Evolutionary conservation across 129 eudicot species (phyloP).

Genomic region (Chrysanthemum lavandulifolium): DNA sequence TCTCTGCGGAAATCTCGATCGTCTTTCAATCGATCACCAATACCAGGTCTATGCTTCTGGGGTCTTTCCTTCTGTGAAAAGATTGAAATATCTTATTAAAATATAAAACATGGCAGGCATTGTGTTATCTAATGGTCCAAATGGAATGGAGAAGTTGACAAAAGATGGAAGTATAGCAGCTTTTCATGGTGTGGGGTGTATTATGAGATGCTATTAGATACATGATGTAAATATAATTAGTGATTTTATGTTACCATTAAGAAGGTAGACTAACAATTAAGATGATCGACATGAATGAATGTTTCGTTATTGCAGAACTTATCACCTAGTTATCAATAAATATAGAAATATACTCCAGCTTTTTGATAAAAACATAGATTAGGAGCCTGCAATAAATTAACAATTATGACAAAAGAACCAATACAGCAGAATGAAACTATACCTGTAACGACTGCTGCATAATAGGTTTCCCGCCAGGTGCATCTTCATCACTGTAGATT

Average conservation of each 20-base stretch:
- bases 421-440: conserved; percentile 10
- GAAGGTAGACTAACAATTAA: not conserved
- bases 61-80: conserved; percentile 74
- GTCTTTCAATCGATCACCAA: conserved; percentile 63
- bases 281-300: not conserved
- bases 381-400: not conserved
- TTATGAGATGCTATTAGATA: not conserved
- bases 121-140: not conserved
- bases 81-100: conserved; percentile 11
- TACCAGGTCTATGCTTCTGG: conserved; percentile 65
- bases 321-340: not conserved
- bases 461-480: conserved; percentile 89
- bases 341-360: not conserved
- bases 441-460: conserved; percentile 81
- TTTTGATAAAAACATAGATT: not conserved
- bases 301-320: not conserved
- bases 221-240: not conserved
- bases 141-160: not conserved
- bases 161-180: not conserved
- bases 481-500: conserved; percentile 72
- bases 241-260: no score
- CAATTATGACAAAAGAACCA: conserved; percentile 1
- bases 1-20: conserved; percentile 74
- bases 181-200: not conserved
- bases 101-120: conserved; percentile 11